phyloP scores from a whole-genome alignment of 208 protist species.

The Acanthamoeba lugdunensis region DNA sequence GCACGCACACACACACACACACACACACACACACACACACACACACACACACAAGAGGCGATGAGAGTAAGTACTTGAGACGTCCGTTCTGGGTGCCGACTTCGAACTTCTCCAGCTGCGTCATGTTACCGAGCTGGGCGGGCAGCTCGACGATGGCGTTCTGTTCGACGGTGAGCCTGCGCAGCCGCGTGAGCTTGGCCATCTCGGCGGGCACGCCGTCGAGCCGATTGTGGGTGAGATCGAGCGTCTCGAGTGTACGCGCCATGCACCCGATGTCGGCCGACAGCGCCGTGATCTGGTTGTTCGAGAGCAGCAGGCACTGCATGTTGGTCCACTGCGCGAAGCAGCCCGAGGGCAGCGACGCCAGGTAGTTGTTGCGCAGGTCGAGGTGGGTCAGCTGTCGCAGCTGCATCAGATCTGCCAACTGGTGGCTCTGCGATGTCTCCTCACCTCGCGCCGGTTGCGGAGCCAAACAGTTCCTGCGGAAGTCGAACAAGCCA shows the following conservation, averaged over 20 bases:
- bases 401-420: background rate
- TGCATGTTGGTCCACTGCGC: background rate
- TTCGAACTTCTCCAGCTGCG: background rate
- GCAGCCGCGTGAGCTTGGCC: background rate
- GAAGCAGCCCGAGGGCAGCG: background rate
- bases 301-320: background rate
- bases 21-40: no score
- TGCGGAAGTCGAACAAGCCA: no score
- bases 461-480: background rate
- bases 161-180: background rate
- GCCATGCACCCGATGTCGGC: background rate
- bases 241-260: background rate
- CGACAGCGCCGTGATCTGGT: background rate
- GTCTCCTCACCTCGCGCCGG: background rate
- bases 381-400: background rate
- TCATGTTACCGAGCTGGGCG: background rate
- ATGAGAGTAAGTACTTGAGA: background rate
- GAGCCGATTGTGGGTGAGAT: background rate
- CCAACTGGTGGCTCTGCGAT: background rate
- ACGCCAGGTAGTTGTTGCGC: no score
- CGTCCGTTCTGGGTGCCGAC: background rate
- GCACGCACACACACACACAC: no score
- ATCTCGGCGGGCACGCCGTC: background rate
- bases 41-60: no score
- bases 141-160: background rate